Base-by-base conservation (phyloP, 2,329 filamentous ascomycete species). In the Ceratocystis destructans region DNA sequence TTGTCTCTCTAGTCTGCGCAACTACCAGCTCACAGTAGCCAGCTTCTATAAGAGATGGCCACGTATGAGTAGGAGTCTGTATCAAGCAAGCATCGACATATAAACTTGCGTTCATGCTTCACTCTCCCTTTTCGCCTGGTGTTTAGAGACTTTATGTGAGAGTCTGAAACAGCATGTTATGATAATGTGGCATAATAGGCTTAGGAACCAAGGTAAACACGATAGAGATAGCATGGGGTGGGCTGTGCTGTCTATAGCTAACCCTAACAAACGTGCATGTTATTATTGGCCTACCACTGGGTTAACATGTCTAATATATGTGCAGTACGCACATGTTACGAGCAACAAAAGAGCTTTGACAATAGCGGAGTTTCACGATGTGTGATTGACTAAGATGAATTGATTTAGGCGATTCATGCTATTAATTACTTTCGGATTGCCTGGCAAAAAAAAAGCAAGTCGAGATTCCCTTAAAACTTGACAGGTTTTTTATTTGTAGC, bases 381-480 rank as follows among this genome's bases (percentile, higher is more conserved):
- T 57, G 28, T 57, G 53, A 57, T 57, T 57, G 53, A 57, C 53
- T 57, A 57, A 57, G 53, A 57, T 57, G 53, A 57, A 57, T n/a
- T 50, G 15, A 25, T 57, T 33, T 57, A n/a, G 28, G 53, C 25
- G 25, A 33, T 57, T 33, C 53, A 57, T 57, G 53, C 53, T 57
- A 33, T 57, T 17, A 33, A 7, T 28, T 4, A 7, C 17, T 50
- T n/a, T 22, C 50, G 50, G 50, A 10, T 48, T 48, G 33, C 8
- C 33, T 22, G 20, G 20, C 7, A 48, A 20, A 20, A 48, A 48
- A 25, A 53, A 37, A 37, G 33, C 33, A 37, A 37, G 33, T 37
- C 33, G 33, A 37, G 33, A 37, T 37, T 37, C 33, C 8, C 20
- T 50, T 5, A 20, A 57, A 31, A n/a, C 17, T 50, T 50, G 17